Base-by-base conservation (phyloP, 768 basidiomycete genomes). In the Leccinum uliginosum region DNA sequence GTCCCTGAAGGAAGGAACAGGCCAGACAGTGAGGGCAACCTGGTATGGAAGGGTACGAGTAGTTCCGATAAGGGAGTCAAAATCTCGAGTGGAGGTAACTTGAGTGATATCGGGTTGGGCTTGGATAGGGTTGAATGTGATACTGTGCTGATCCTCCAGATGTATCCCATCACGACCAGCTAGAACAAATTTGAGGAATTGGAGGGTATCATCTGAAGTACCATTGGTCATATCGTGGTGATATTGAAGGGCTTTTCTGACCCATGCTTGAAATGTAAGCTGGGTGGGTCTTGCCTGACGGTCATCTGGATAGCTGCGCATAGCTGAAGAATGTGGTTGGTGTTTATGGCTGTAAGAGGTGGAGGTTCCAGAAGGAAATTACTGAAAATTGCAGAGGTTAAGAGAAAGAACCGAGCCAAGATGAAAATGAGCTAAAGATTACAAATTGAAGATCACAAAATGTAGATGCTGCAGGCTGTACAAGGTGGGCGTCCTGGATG, bases 11-110 rank as follows among this genome's bases (percentile, higher is more conserved):
- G 54, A 34, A 2, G 57, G 46, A 12, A 51, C 14, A 4, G 60
- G 54, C 30, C 50, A 52, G 15, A 61, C 19, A 0, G 40, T 14
- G 1, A 61, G 4, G 0, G 51, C 4, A 2, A 54, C 45, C 1
- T 0, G 2, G 10, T 59, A 61, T 1, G 57, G 57, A 0, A 61
- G 34, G 6, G 46, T 24, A 0, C 23, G 17, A 0, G 60, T 54
- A 14, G 38, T 53, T 27, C 57, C 54, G 1, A 61, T 59, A 21
- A 61, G 30, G 0, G 57, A 61, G 23, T 61, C 51, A 15, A n/a
- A 59, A 29, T 61, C 47, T 0, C 34, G 3, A 29, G 57, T 53
- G 0, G 23, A 3, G 0, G 24, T 23, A 4, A 52, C 9, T 2
- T 27, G 27, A 3, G 2, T 1, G 3, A 29, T 58, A 21, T 15